phyloP scores from a whole-genome alignment of 768 basidiomycete genomes.

The Hydnomerulius pinastri region DNA sequence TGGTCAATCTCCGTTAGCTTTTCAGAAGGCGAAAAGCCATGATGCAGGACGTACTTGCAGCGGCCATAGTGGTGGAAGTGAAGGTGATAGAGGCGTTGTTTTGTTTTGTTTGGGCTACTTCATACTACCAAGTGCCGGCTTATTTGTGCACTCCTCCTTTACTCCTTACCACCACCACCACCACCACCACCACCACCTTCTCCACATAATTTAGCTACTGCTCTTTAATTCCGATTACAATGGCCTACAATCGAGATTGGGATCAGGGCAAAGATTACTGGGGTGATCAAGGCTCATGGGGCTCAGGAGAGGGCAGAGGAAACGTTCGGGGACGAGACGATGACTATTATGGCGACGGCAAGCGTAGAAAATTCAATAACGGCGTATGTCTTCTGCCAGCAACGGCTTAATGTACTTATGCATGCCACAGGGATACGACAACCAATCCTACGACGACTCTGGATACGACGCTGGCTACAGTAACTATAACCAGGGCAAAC shows the following conservation, averaged over 20 bases:
- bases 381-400: slow-evolving; percentile 50
- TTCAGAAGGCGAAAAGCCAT: background rate
- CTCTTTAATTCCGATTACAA: slow-evolving; percentile 27
- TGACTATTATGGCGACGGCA: slow-evolving; percentile 67
- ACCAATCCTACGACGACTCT: slow-evolving; percentile 51
- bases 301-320: slow-evolving; percentile 33
- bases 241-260: slow-evolving; percentile 87
- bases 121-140: slow-evolving; percentile 1
- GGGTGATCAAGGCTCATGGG: slow-evolving; percentile 49
- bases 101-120: slow-evolving; percentile 29
- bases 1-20: slow-evolving; percentile 18
- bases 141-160: background rate
- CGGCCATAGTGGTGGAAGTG: slow-evolving; percentile 54
- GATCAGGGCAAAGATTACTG: slow-evolving; percentile 73
- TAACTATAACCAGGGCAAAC: slow-evolving; percentile 30
- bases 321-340: slow-evolving; percentile 64
- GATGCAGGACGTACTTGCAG: slow-evolving; percentile 50
- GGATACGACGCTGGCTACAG: slow-evolving; percentile 37
- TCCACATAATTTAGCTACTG: slow-evolving; percentile 1
- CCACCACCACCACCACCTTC: slow-evolving; percentile 27
- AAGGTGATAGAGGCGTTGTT: slow-evolving; percentile 26
- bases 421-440: slow-evolving; percentile 51
- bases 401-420: slow-evolving; percentile 5
- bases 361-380: slow-evolving; percentile 78
- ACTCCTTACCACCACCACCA: too few relatives aligned